Percentiles rank a stretch among this genome's conserved stretches.
Evolutionary conservation across 2,329 filamentous ascomycete species (phyloP).

Genomic region (Ceratocystis diversiconidia): DNA sequence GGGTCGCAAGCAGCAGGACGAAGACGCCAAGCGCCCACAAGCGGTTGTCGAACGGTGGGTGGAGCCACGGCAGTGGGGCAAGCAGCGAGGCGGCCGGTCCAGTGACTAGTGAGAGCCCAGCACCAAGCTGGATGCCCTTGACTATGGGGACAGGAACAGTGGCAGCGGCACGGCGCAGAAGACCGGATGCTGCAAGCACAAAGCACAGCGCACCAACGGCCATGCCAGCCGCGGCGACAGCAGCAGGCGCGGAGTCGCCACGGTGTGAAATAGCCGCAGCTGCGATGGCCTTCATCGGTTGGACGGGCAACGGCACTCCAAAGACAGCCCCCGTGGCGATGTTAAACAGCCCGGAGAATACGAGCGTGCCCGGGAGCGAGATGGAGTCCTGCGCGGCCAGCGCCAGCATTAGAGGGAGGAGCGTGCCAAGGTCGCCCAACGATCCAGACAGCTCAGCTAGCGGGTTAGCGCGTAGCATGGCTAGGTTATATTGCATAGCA

Average conservation of each 20-base stretch:
- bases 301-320: conserved; percentile 79
- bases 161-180: conserved; percentile 59
- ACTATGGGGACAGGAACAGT: conserved; percentile 74
- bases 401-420: conserved; percentile 78
- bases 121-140: conserved; percentile 89
- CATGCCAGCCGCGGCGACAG: conserved; percentile 60
- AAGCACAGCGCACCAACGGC: conserved; percentile 63
- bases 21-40: conserved; percentile 66
- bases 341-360: conserved; percentile 82
- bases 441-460: conserved; percentile 73
- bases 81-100: conserved; percentile 59
- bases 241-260: conserved; percentile 29
- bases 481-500: conserved; percentile 34
- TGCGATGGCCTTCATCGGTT: conserved; percentile 84
- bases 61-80: conserved; percentile 51
- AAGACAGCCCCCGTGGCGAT: conserved; percentile 69
- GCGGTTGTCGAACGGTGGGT: conserved; percentile 60
- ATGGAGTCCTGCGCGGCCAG: conserved; percentile 67
- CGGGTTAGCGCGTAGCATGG: conserved; percentile 33
- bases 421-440: conserved; percentile 73
- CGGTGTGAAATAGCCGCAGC: conserved; percentile 68
- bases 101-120: conserved; percentile 68
- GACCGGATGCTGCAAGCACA: conserved; percentile 61
- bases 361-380: conserved; percentile 65
- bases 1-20: conserved; percentile 52